These are phyloP conservation scores for Talaromyces funiculosus DNA, from an alignment of 2,329 filamentous ascomycete species.

Conservation along the genomic window DNA sequence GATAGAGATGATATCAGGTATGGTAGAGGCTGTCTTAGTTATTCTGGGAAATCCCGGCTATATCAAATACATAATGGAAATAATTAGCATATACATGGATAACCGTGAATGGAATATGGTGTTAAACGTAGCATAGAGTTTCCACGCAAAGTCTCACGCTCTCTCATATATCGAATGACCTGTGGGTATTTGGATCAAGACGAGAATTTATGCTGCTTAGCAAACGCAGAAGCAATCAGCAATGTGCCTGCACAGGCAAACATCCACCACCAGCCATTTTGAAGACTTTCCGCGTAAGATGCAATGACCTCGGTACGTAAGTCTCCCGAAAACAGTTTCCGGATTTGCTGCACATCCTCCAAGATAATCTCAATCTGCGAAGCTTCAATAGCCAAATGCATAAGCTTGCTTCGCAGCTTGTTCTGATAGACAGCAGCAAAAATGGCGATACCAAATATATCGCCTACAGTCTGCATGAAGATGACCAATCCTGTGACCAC, in stretches of 20 bases:
- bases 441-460: conserved; percentile 6
- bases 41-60: neutral
- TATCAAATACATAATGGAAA: neutral
- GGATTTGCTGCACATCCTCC: neutral
- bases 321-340: neutral
- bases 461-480: neutral
- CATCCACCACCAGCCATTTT: conserved; percentile 4
- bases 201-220: neutral
- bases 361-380: neutral
- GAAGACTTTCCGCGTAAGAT: neutral
- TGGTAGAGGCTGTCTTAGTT: neutral
- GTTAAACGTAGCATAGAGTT: neutral
- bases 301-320: neutral
- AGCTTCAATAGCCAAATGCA: neutral
- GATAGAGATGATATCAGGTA: too few species aligned
- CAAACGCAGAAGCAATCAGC: neutral
- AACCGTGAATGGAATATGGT: neutral
- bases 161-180: neutral
- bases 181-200: neutral
- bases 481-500: conserved; percentile 1
- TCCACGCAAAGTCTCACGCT: neutral
- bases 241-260: conserved; percentile 1
- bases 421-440: conserved; percentile 6
- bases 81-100: neutral
- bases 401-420: neutral